Evolutionary conservation across 73 alveolate genomes (phyloP).

Genomic region (Diophrys appendiculata): DNA sequence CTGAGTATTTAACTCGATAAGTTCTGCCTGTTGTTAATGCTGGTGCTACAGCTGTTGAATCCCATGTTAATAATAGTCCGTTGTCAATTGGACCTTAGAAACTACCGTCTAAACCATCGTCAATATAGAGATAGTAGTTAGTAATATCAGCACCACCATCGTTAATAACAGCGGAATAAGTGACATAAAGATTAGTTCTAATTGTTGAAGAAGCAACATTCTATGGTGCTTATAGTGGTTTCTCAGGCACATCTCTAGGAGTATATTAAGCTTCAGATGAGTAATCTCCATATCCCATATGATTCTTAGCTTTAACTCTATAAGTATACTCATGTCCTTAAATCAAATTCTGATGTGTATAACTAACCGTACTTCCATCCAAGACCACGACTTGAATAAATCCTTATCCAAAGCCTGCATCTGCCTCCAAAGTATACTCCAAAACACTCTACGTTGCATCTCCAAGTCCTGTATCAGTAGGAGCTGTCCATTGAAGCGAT

Average conservation of each 20-base stretch:
- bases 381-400: conserved; percentile 26
- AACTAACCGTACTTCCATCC: conserved; percentile 20
- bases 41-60: conserved; percentile 39
- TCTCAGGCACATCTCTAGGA: conserved; percentile 47
- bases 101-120: conserved; percentile 68
- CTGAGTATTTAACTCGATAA: conserved; percentile 76
- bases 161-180: conserved; percentile 26
- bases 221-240: conserved; percentile 50
- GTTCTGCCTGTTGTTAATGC: conserved; percentile 49
- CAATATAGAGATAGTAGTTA: conserved; percentile 53
- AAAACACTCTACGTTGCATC: conserved; percentile 33
- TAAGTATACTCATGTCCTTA: conserved; percentile 58
- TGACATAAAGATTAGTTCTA: conserved; percentile 23
- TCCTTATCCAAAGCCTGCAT: conserved; percentile 59
- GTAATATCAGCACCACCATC: conserved; percentile 56
- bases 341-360: conserved; percentile 46
- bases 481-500: conserved; percentile 66
- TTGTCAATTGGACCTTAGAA: conserved; percentile 22
- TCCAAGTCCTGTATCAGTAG: conserved; percentile 64
- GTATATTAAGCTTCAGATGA: conserved; percentile 23
- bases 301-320: conserved; percentile 47
- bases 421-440: conserved; percentile 41
- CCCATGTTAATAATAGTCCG: conserved; percentile 25
- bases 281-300: conserved; percentile 51
- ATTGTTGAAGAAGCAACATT: conserved; percentile 37